Base-by-base conservation (phyloP, 2,329 filamentous ascomycete species). In the Exophiala spinifera region DNA sequence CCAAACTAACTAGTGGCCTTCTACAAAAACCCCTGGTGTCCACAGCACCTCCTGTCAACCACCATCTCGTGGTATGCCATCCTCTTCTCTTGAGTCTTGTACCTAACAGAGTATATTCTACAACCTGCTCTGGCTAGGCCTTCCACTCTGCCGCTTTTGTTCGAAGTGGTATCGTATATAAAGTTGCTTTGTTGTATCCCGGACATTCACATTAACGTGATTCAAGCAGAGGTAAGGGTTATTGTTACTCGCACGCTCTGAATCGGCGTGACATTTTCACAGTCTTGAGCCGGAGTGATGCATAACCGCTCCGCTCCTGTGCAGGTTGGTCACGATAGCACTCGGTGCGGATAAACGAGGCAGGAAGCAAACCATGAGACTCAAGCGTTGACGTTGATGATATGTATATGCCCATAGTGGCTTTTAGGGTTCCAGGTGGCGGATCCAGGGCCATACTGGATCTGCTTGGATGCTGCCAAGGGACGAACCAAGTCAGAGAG, bases 361-460 rank as follows among this genome's bases (percentile, higher is more conserved):
- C 47, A 14, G 25, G 43, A 8, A 15, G 37, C 10, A n/a, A 17
- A 25, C 15, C n/a, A 51, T 42, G 19, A 44, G 19, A 3, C 28
- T 6, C 53, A 17, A 20, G 25, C 15, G 6, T 13, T 19, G 5
- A n/a, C n/a, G n/a, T n/a, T n/a, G n/a, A n/a, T n/a, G n/a, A n/a
- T n/a, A n/a, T n/a, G n/a, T n/a, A n/a, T n/a, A n/a, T 58, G 34
- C 55, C 55, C 14, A 15, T 58, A 10, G 55, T 58, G 15, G 52
- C 47, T 10, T 58, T 58, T 46, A 51, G 55, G 5, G 55, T 51
- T 5, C 50, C 49, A 4, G 55, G 55, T 1, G 55, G 55, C 13
- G 55, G 55, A 15, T 58, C 51, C 25, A 43, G 55, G 19, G 55
- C 55, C 46, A 55, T 58, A 51, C 54, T 58, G 17, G 51, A 51